Percentiles rank a stretch among this genome's conserved stretches.
Conservation (phyloP, 179 eudicot genomes). For the Beta macrorhiza region DNA sequence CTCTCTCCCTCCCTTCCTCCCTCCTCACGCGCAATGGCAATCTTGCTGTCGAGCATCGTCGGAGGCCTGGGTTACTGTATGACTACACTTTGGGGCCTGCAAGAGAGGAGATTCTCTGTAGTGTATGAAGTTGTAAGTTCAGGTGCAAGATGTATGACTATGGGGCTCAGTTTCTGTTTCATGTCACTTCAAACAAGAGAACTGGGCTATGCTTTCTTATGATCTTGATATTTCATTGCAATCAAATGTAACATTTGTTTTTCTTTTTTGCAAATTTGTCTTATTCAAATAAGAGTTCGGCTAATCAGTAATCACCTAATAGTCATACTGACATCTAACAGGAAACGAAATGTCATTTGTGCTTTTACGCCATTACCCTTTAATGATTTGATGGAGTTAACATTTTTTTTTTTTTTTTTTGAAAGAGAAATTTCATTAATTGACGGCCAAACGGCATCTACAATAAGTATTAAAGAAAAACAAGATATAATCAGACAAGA, state of each 20-base stretch:
- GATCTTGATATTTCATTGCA: background rate
- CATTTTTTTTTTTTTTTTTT: too few species aligned
- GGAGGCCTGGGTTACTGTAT: constrained; percentile 27
- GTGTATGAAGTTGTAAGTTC: constrained; percentile 31
- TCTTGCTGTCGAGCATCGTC: constrained; percentile 26
- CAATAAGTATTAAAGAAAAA: too few species aligned
- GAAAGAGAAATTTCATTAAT: too few species aligned
- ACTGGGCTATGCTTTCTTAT: constrained; percentile 25
- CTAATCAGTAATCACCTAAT: background rate
- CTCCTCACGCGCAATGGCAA: constrained; percentile 21
- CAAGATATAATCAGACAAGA: too few species aligned
- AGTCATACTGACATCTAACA: too few species aligned
- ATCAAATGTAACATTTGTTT: background rate
- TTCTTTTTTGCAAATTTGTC: background rate
- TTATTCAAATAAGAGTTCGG: background rate
- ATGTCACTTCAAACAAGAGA: constrained; percentile 30
- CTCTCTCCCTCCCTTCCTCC: background rate
- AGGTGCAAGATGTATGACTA: constrained; percentile 30
- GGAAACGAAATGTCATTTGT: too few species aligned
- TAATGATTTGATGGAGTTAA: too few species aligned
- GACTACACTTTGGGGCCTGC: constrained; percentile 31
- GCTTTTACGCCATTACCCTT: too few species aligned
- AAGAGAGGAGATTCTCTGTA: constrained; percentile 30
- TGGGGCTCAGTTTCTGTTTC: constrained; percentile 37
- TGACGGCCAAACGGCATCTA: too few species aligned